Evolutionary conservation across 371 early-diverging fungal species (phyloP), one percentile per base, ranked within the genome.

Genomic region (Mucor plumbeus): DNA sequence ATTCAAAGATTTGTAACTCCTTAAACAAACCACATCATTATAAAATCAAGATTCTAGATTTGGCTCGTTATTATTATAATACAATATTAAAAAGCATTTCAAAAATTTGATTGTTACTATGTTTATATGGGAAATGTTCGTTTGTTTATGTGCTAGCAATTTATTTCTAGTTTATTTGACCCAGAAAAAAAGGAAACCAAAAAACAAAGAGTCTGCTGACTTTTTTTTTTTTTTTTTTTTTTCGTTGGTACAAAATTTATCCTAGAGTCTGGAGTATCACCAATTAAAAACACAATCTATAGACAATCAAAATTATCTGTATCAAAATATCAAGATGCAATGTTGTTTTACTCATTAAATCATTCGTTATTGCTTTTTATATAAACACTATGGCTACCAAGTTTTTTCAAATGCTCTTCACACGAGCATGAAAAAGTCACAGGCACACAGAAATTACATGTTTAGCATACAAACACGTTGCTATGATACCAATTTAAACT

Each of bases 381-480:
- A 38, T 38, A 38, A 38, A 38, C 38, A 38, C 21, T 48, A 48
- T 17, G 1, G 7, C 10, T 48, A 48, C 10, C 48, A 21, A 7
- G n/a, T 19, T 19, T 48, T 48, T 48, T 48, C 48, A 48, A 21
- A 21, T 54, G 54, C 54, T 35, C 59, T 64, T 65, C 65, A 65
- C 65, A 65, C 65, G 65, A 44, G 59, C 65, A 55, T 57, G 57
- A 41, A 57, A 64, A 47, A 26, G 38, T 56, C 64, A 64, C 58
- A 58, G 36, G 58, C 64, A 64, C 64, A 64, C 31, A 58, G 15
- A 48, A 13, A 7, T 7, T 21, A 38, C 59, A 35, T 36, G 35
- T 58, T 65, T 58, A 43, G 58, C 13, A 36, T 39, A 7, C 8
- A 11, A 65, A 41, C 65, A 65, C 65, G 65, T 65, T 65, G 34